Evolutionary conservation across 805 yeast genomes (phyloP), one percentile per base, ranked within the genome.

Genomic region (Blastobotrys chiropterorum): DNA sequence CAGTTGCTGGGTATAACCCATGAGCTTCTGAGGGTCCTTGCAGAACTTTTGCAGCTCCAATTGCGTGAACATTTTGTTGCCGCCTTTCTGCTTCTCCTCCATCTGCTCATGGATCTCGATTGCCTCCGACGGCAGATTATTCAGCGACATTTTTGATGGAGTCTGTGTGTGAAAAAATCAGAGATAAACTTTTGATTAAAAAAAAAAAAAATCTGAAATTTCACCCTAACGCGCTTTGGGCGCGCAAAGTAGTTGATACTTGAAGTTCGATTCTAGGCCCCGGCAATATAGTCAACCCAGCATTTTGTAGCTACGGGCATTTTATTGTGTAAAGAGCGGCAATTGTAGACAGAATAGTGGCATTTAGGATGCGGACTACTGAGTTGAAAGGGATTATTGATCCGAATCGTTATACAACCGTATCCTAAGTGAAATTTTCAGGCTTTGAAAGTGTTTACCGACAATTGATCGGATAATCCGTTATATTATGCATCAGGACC

Each of bases 41-140:
- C 64, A 82, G 59, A 41, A 71, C 70, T 59, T 78, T 79, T 26
- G 34, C 50, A 92, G 75, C 61, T 89, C 95, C 1, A 73, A 73
- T 67, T 90, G 96, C 3, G 82, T 67, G 67, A 76, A 90, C 31
- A 82, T 34, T 7, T 44, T 34, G 11, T 42, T 41, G 44, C 55
- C 49, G 8, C 8, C 11, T 26, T 26, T 26, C 11, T 26, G 34
- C 34, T 11, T 26, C 11, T 26, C 34, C 34, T 26, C 34, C 34
- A 26, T 26, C 34, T 26, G 34, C 34, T 26, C 34, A 26, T 26
- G 34, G 34, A 26, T 5, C 34, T 26, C 34, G 34, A 26, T 26
- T 6, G 34, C 34, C 5, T 26, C 34, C 34, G 34, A 26, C 5
- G 34, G 11, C 34, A 26, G 11, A 26, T 26, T 11, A 26, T 26